These are phyloP conservation scores for Silybum marianum DNA, from an alignment of 129 eudicot species.

Conservation along the genomic window DNA sequence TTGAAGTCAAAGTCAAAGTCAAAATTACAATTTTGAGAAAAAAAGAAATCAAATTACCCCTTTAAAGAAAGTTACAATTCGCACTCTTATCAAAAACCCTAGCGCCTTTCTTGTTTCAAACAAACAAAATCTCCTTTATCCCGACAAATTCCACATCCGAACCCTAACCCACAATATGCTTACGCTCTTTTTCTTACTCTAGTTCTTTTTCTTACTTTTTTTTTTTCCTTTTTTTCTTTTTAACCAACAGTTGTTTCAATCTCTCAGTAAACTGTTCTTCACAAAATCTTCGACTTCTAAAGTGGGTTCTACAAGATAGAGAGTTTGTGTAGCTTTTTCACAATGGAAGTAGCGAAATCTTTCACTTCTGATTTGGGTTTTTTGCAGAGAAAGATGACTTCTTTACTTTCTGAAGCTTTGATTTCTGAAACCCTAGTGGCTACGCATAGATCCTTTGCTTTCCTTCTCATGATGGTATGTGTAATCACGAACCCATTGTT, in stretches of 20 bases:
- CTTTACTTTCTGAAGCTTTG: conserved; percentile 45
- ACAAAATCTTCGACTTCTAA: conserved; percentile 6
- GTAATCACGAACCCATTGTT: background rate
- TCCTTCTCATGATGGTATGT: conserved; percentile 53
- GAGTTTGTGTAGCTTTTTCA: conserved; percentile 8
- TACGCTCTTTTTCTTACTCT: background rate
- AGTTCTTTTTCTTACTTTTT: background rate
- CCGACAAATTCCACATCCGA: conserved; percentile 24
- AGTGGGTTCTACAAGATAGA: conserved; percentile 6
- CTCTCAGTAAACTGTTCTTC: background rate
- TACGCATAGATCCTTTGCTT: conserved; percentile 59
- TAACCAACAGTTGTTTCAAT: conserved; percentile 7
- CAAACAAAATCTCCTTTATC: conserved; percentile 24
- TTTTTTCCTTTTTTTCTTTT: background rate
- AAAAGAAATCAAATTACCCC: background rate
- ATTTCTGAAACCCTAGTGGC: conserved; percentile 47
- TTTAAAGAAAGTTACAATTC: background rate
- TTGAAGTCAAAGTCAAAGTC: background rate
- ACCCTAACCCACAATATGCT: conserved; percentile 35
- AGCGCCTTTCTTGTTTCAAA: conserved; percentile 11
- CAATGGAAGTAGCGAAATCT: conserved; percentile 51
- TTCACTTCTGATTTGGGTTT: conserved; percentile 40
- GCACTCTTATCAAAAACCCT: conserved; percentile 8
- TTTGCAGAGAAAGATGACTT: conserved; percentile 30
- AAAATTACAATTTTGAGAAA: background rate